These are phyloP conservation scores for Orobanche coerulescens DNA, from an alignment of 257 asterid genomes.

Conservation along the genomic window DNA sequence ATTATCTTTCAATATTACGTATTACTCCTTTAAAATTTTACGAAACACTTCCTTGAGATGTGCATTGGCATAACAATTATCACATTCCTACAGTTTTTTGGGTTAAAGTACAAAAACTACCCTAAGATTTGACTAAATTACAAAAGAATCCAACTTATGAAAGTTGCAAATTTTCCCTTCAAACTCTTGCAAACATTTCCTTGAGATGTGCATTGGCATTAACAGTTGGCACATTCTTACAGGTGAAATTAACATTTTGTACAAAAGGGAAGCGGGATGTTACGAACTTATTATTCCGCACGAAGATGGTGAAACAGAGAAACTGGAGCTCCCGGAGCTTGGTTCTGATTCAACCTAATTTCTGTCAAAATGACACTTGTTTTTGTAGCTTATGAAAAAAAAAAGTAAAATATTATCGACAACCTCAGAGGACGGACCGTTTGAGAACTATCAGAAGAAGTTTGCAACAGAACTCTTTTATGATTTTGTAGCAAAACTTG, in stretches of 20 bases:
- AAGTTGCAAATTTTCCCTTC: too few relatives aligned
- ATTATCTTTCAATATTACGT: too few relatives aligned
- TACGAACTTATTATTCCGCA: conserved; percentile 67
- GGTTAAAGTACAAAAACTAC: background rate
- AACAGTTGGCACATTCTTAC: conserved; percentile 8
- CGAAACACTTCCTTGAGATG: too few relatives aligned
- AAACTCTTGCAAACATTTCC: too few relatives aligned
- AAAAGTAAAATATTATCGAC: background rate
- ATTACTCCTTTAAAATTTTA: too few relatives aligned
- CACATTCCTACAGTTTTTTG: too few relatives aligned
- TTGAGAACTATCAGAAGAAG: background rate
- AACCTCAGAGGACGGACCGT: background rate
- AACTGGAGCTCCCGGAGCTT: conserved; percentile 31
- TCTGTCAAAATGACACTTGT: background rate
- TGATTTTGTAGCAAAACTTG: background rate
- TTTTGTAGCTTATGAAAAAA: background rate
- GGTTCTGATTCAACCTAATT: conserved; percentile 20
- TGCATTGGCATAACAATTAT: too few relatives aligned
- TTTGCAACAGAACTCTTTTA: background rate
- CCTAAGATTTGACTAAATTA: background rate
- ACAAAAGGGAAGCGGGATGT: conserved; percentile 63
- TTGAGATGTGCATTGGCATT: too few relatives aligned
- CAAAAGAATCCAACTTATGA: too few relatives aligned
- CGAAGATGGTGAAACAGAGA: conserved; percentile 36
- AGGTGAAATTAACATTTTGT: conserved; percentile 66